Base-by-base conservation (phyloP, 1,139 yeast species). In the Candida albicans region DNA sequence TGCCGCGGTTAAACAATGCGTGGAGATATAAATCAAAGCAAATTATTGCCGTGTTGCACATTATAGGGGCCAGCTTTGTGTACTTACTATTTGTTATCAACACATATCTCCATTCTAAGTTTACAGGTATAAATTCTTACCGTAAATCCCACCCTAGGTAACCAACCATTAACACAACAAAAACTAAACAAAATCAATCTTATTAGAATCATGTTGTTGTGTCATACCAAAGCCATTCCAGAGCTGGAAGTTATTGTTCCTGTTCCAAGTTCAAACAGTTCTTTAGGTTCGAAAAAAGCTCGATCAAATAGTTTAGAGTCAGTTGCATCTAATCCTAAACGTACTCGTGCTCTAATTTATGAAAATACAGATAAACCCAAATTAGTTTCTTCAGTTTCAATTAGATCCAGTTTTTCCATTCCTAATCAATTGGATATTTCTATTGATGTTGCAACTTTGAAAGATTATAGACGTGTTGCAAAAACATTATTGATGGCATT, bases 391-490 rank as follows among this genome's bases (percentile, higher is more conserved):
- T 24, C 38, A 10, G 27, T 22, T 9, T 15, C 27, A 8, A 15
- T 36, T 12, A 30, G 31, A 31, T 44, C 52, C 2, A 42, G 51
- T 6, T 49, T 49, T 35, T 49, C 52, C 15, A 49, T 49, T 32
- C 51, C 51, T 9, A 52, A 51, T 49, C 56, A 61, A 43, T 52
- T 64, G 45, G 57, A 65, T 43, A 57, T 67, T 39, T 55, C 61
- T 29, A 64, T 67, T 38, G 68, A 67, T 43, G 53, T 57, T 43
- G 70, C 65, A 29, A 50, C 57, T 14, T 44, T 65, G 33, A 63
- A 60, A 52, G 75, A 70, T 46, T 69, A 70, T 48, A 66, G 61
- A 43, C 55, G 75, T 39, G 67, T 68, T 38, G 73, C 75, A 4
- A 62, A 60, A 41, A 70, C 76, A n/a, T 59, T 70, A 39, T 54